Evolutionary conservation across 2,329 filamentous ascomycete species (phyloP).

Genomic region (Alternaria rosae): DNA sequence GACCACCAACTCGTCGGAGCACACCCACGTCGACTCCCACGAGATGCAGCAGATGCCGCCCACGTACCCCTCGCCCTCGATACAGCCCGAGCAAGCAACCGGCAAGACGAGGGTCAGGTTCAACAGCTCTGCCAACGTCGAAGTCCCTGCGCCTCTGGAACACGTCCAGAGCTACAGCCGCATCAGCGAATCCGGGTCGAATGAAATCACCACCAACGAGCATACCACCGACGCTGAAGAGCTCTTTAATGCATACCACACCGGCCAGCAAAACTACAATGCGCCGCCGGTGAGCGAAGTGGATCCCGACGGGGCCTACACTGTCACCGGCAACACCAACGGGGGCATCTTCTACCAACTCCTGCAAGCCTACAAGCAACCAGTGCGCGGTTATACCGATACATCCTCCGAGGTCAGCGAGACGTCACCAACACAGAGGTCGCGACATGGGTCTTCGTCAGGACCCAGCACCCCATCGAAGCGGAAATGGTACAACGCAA

Average conservation of each 20-base stretch:
- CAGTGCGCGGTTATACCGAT: conserved; percentile 21
- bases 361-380: conserved; percentile 42
- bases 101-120: conserved; percentile 34
- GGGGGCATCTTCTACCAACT: conserved; percentile 45
- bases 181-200: conserved; percentile 22
- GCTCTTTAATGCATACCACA: conserved; percentile 29
- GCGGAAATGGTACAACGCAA: conserved; percentile 42
- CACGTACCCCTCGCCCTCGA: conserved; percentile 14
- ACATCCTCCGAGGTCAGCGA: conserved; percentile 25
- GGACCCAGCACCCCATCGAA: conserved; percentile 36
- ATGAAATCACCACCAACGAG: conserved; percentile 15
- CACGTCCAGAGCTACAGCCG: conserved; percentile 21
- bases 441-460: conserved; percentile 26
- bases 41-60: conserved; percentile 12
- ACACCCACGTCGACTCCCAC: conserved; percentile 18
- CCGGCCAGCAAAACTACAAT: conserved; percentile 8
- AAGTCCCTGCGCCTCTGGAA: conserved; percentile 22
- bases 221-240: conserved; percentile 32
- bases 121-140: conserved; percentile 36
- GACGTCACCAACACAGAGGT: conserved; percentile 19
- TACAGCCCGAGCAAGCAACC: conserved; percentile 19
- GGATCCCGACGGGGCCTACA: conserved; percentile 30
- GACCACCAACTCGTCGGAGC: conserved; percentile 20
- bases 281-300: conserved; percentile 7
- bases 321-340: conserved; percentile 36